Evolutionary conservation across 306 rosid species (phyloP).

Genomic region (Cicer judaicum): DNA sequence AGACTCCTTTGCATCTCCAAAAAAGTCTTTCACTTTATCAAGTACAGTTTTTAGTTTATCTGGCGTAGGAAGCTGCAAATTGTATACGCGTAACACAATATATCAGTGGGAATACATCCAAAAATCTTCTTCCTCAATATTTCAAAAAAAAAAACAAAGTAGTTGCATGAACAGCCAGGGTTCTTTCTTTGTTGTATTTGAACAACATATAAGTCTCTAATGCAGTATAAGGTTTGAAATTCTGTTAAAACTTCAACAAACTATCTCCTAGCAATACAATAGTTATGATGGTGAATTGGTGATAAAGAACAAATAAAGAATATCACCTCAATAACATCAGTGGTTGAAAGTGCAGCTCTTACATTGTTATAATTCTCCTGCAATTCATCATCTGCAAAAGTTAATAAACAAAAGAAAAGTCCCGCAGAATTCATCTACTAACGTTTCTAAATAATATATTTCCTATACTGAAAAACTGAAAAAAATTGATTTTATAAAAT

Average conservation of each 20-base stretch:
- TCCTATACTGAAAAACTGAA: conserved; percentile 10
- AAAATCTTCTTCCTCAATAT: not conserved
- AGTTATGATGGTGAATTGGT: not conserved
- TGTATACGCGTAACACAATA: conserved; percentile 39
- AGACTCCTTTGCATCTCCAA: conserved; percentile 88
- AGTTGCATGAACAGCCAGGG: conserved; percentile 25
- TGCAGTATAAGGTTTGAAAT: conserved; percentile 24
- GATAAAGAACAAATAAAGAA: conserved; percentile 21
- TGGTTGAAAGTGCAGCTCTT: conserved; percentile 75
- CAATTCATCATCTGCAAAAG: conserved; percentile 40
- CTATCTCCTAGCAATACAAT: not conserved
- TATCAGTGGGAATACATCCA: conserved; percentile 12
- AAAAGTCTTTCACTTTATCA: conserved; percentile 86
- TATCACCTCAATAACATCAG: conserved; percentile 82
- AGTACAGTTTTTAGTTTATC: conserved; percentile 79
- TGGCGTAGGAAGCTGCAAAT: conserved; percentile 80
- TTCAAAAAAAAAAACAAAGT: not conserved
- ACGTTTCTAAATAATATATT: not conserved
- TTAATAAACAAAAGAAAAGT: conserved; percentile 17
- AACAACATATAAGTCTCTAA: conserved; percentile 1
- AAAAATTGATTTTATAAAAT: not conserved
- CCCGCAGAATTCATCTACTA: not conserved
- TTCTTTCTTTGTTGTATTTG: not conserved
- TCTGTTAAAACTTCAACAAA: not conserved
- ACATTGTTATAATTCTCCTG: conserved; percentile 75